phyloP scores from a whole-genome alignment of 768 basidiomycete species.

The Daedaleopsis sinensis region DNA sequence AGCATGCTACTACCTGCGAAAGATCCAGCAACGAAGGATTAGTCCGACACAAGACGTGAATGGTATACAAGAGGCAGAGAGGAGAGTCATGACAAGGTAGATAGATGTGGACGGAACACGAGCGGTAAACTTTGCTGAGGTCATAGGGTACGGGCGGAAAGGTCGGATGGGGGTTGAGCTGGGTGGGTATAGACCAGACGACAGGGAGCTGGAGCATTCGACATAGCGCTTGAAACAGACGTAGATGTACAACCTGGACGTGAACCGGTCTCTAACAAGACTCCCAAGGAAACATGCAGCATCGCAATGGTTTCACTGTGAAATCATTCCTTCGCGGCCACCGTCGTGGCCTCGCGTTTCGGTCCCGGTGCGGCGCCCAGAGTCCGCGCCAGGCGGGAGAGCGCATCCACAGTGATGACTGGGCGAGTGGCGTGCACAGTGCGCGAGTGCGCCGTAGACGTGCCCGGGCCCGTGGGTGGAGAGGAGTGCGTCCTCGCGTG shows the following conservation, averaged over 20 bases:
- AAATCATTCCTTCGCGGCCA: constrained; percentile 24
- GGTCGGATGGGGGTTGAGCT: background rate
- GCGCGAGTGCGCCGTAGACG: constrained; percentile 38
- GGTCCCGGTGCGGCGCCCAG: constrained; percentile 44
- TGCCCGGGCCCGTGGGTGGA: constrained; percentile 49
- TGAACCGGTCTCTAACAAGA: background rate
- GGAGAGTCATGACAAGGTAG: background rate
- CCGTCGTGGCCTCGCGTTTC: constrained; percentile 21
- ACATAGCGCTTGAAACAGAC: background rate
- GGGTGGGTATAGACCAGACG: constrained; percentile 11
- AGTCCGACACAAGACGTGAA: constrained; percentile 16
- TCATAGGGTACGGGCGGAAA: background rate
- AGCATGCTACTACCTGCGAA: constrained; percentile 17
- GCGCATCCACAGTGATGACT: constrained; percentile 73
- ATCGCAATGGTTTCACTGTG: background rate
- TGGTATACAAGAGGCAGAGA: constrained; percentile 15
- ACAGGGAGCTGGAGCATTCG: background rate
- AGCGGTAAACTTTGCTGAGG: background rate
- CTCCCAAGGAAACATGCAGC: background rate
- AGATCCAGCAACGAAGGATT: constrained; percentile 17
- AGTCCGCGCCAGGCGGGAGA: constrained; percentile 64
- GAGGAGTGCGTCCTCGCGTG: constrained; percentile 71
- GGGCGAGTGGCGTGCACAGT: constrained; percentile 54
- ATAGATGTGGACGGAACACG: background rate
- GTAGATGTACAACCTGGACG: background rate